Conservation (phyloP, 192 early-diverging fungal genomes). For the Linnemannia hyalina region DNA sequence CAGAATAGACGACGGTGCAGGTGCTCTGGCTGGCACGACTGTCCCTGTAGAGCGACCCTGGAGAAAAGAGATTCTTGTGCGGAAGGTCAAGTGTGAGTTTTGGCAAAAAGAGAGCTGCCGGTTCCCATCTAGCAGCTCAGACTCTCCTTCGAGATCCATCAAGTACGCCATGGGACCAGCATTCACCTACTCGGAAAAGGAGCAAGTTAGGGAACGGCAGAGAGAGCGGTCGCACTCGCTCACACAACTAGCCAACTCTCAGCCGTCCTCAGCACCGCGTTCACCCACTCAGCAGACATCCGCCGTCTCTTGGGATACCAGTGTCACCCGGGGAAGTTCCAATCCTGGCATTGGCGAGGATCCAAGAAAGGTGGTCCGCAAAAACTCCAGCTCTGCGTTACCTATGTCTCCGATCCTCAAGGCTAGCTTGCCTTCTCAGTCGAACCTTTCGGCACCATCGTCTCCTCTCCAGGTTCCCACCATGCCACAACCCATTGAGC, state of each 20-base stretch:
- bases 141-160: slow-evolving; percentile 25
- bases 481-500: neutral
- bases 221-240: neutral
- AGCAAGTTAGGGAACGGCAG: slow-evolving; percentile 26
- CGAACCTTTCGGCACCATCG: neutral
- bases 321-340: neutral
- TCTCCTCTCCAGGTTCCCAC: slow-evolving; percentile 10
- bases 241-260: neutral
- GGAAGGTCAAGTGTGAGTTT: slow-evolving; percentile 54
- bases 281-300: neutral
- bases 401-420: slow-evolving; percentile 7
- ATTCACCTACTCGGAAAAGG: slow-evolving; percentile 43
- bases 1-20: neutral
- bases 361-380: neutral
- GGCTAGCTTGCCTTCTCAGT: neutral
- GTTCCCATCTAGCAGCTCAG: slow-evolving; percentile 10
- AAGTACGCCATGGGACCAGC: slow-evolving; percentile 33
- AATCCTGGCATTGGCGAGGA: neutral
- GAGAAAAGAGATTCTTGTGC: slow-evolving; percentile 45
- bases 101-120: slow-evolving; percentile 56
- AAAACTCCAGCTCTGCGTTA: neutral
- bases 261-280: neutral
- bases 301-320: slow-evolving; percentile 12
- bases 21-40: neutral
- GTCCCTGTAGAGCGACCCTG: neutral